Conservation (phyloP, 306 rosid genomes). For the Amphicarpaea edgeworthii region DNA sequence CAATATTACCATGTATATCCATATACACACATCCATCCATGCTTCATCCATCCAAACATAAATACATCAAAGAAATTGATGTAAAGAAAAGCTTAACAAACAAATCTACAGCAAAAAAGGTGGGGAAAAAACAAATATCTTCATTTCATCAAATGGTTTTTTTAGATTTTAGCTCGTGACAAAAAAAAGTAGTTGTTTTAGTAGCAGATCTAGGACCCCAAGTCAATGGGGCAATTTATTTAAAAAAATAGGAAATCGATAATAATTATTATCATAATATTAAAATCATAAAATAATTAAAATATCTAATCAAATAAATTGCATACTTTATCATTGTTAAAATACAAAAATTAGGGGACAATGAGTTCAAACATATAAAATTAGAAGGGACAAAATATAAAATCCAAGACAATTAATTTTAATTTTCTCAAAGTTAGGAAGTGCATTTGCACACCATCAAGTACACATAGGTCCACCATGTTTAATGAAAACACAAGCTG, state of each 20-base stretch:
- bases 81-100: neutral
- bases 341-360: neutral
- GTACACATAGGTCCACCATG: neutral
- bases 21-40: neutral
- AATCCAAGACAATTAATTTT: neutral
- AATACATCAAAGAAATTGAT: neutral
- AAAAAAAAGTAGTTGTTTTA: neutral
- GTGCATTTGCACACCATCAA: neutral
- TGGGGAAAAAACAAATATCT: neutral
- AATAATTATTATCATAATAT: neutral
- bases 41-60: neutral
- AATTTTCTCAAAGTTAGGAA: neutral
- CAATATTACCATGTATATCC: neutral
- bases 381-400: neutral
- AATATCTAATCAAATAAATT: neutral
- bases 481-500: constrained; percentile 7
- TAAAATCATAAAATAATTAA: neutral
- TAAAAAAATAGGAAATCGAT: neutral
- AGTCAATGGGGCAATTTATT: neutral
- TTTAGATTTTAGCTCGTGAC: neutral
- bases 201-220: neutral
- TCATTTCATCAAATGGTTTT: constrained; percentile 4
- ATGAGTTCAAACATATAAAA: neutral
- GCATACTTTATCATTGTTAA: neutral
- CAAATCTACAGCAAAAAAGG: neutral